Conservation (phyloP, 257 asterid species). For the Solanum sitiens region DNA sequence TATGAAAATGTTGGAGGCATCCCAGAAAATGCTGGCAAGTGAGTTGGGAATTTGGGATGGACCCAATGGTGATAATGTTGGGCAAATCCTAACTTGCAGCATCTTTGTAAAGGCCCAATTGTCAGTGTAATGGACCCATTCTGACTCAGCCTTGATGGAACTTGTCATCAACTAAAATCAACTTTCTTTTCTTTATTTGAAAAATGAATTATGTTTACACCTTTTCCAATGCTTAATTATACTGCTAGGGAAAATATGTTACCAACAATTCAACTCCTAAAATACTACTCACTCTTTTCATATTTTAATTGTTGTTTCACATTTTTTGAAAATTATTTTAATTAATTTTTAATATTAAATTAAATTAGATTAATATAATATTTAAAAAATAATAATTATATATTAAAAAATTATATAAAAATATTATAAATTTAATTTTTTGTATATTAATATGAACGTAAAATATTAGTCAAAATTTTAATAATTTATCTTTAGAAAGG, state of each 20-base stretch:
- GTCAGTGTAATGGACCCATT: conserved; percentile 2
- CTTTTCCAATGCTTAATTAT: neutral
- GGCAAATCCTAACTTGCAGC: neutral
- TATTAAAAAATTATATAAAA: too few species aligned
- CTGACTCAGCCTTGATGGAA: neutral
- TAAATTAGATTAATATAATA: too few species aligned
- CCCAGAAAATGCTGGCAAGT: neutral
- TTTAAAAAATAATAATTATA: too few species aligned
- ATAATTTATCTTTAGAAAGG: too few species aligned
- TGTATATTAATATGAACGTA: too few species aligned
- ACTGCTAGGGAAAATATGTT: neutral
- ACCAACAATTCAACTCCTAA: neutral
- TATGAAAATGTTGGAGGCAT: neutral
- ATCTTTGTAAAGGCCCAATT: neutral
- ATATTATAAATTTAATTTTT: too few species aligned
- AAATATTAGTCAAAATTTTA: too few species aligned
- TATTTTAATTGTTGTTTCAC: neutral
- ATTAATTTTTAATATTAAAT: too few species aligned
- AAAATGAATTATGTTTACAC: neutral
- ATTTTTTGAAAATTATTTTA: too few species aligned
- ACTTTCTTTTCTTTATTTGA: neutral
- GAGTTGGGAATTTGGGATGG: conserved; percentile 2
- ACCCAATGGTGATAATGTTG: neutral
- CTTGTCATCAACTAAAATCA: neutral
- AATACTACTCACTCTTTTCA: neutral